Base-by-base conservation (phyloP, 768 basidiomycete genomes). In the Rhodotorula sphaerocarpa region DNA sequence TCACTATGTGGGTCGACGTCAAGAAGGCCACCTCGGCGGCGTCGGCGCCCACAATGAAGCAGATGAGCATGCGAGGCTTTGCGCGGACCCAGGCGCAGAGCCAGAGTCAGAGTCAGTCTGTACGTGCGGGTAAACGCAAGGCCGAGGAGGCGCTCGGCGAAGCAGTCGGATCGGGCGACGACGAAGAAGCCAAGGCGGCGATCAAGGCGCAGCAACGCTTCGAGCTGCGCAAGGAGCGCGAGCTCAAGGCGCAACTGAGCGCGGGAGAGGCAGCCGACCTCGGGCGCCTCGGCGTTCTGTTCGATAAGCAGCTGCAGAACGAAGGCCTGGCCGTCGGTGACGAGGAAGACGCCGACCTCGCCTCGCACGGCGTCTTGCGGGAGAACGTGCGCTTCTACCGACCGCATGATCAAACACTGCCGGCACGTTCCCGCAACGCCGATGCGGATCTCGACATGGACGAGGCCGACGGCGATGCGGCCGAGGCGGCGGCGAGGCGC, bases 1-100 rank as follows among this genome's bases (percentile, higher is more conserved):
- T 95, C 42, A 83, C 84, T 70, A 80, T 96, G 59, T 74, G 77
- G 15, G 79, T 96, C 65, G 85, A 85, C 71, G 80, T 83, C 27
- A 85, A 83, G 67, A 96, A 96, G 76, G 86, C 84, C 55, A 91
- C 89, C 0, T 82, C 86, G 30, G 71, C 82, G 27, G 80, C 82
- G 5, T 78, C 82, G 39, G 84, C 89, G 0, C 85, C 86, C 55
- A 75, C 83, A 36, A 86, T 86, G 83, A 92, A 90, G 76, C 88
- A 87, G 73, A 64, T 70, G 53, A 62, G 63, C 50, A 39, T 66
- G 30, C 47, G 44, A 2, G 65, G 65, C 5, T 65, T 68, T 52
- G 36, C 27, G 30, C 51, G 50, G 48, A 61, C 44, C 2, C 31
- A 53, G 3, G 11, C 33, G 4, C 57, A 63, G 50, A 31, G n/a